Conservation (phyloP, 768 basidiomycete species). For the Dictyophora rubrovolvata region DNA sequence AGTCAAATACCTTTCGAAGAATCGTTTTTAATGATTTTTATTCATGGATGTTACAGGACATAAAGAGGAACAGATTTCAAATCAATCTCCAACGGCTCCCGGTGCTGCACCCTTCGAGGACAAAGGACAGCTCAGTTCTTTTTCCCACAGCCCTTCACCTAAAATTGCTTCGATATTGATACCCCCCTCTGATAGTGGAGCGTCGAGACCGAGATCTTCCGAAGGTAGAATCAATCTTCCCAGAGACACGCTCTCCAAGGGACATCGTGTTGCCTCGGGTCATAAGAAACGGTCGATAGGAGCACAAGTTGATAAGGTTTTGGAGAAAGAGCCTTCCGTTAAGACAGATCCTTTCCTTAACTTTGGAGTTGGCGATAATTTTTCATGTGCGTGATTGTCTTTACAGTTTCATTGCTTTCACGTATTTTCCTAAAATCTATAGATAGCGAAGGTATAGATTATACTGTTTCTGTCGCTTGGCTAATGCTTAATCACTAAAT, state of each 20-base stretch:
- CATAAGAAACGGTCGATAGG: neutral
- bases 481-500: neutral
- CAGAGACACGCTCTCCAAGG: neutral
- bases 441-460: constrained; percentile 2
- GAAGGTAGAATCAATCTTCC: constrained; percentile 5
- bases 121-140: neutral
- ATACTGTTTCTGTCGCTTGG: neutral
- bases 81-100: too few species aligned
- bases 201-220: constrained; percentile 1
- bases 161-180: constrained; percentile 5
- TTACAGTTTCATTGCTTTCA: neutral
- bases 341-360: constrained; percentile 1
- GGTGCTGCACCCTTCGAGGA: neutral
- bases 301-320: neutral
- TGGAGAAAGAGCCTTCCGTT: neutral
- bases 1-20: neutral
- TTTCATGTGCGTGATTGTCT: neutral
- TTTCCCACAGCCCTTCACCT: constrained; percentile 5
- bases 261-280: neutral
- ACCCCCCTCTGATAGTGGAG: constrained; percentile 1
- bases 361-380: constrained; percentile 2
- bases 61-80: too few species aligned
- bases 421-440: neutral
- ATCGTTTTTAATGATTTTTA: neutral
- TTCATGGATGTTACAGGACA: neutral